These are phyloP conservation scores for Striga asiatica DNA, from an alignment of 257 asterid genomes.

Conservation along the genomic window DNA sequence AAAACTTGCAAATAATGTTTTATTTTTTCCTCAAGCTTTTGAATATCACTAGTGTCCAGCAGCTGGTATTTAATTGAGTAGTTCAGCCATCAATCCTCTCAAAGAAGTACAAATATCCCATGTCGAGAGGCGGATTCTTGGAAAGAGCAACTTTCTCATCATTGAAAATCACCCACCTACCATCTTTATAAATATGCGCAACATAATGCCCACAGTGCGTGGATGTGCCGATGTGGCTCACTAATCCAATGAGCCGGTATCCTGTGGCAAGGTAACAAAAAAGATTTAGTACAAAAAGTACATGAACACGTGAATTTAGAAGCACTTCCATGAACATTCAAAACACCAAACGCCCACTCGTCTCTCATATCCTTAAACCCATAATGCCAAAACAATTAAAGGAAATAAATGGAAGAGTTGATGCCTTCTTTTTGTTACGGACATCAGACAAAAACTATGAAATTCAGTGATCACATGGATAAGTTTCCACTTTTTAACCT, in stretches of 20 bases:
- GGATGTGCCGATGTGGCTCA: conserved; percentile 93
- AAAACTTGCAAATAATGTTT: too few relatives aligned
- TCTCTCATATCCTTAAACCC: neutral
- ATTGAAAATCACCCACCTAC: conserved; percentile 88
- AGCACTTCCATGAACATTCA: neutral
- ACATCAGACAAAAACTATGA: neutral
- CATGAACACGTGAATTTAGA: neutral
- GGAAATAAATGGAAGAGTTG: neutral
- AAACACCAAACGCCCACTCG: neutral
- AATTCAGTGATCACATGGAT: neutral
- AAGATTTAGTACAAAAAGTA: neutral
- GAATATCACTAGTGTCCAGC: neutral
- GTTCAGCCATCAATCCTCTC: conserved; percentile 59
- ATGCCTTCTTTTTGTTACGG: neutral
- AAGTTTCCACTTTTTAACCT: neutral
- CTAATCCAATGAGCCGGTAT: conserved; percentile 70
- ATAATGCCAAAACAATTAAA: neutral
- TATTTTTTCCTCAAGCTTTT: neutral
- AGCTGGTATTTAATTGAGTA: neutral
- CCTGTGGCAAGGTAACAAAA: conserved; percentile 38
- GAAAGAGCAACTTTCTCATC: conserved; percentile 86
- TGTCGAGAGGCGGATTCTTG: conserved; percentile 74
- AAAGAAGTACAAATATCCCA: conserved; percentile 91
- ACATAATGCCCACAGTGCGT: conserved; percentile 98
- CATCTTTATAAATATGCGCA: conserved; percentile 75